Base-by-base conservation (phyloP, 73 alveolate genomes). In the Paramecium primaurelia region DNA sequence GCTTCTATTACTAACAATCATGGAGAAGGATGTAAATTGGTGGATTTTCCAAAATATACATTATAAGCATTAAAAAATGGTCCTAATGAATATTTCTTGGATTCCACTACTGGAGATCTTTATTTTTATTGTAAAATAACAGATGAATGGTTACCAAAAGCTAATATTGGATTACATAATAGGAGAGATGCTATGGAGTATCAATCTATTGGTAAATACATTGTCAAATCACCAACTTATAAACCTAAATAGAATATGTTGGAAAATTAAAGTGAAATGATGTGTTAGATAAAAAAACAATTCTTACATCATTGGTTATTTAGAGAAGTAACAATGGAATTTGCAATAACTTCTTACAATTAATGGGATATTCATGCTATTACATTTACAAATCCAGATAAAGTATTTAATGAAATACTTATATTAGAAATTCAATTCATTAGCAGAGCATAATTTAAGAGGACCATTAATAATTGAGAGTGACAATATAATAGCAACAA, bases 71-170 rank as follows among this genome's bases (percentile, higher is more conserved):
- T 69, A 34, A 80, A 88, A 42, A 71, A 69, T 9, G 86, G 86
- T 25, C 93, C 68, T 16, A 47, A 64, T 47, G 90, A 88, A 22
- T 88, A 88, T 18, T 88, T 88, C 6, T 71, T 88, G n/a, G 93
- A 88, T 47, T 69, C 86, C 68, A 88, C 93, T 2, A 88, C 93
- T 14, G 93, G 93, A 12, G 93, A 88, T 44, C 51, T 88, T 14
- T 88, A 88, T 71, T 54, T 58, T 4, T 88, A 69, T 34, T 36
- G 59, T 25, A 69, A 71, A 28, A 54, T 69, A 36, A 44, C 93
- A 6, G 86, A 88, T 88, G 93, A 88, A n/a, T 88, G 93, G 93
- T 58, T 88, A 3, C 93, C 93, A 5, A 88, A 71, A 47, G 93
- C 83, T 3, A 88, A 88, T 26, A 40, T 75, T 11, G 93, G 93